A percentile compares a stretch with the other conserved stretches of the same genome.
Evolutionary conservation across 2,329 filamentous ascomycete genomes (phyloP).

Genomic region (Botrytis byssoidea): DNA sequence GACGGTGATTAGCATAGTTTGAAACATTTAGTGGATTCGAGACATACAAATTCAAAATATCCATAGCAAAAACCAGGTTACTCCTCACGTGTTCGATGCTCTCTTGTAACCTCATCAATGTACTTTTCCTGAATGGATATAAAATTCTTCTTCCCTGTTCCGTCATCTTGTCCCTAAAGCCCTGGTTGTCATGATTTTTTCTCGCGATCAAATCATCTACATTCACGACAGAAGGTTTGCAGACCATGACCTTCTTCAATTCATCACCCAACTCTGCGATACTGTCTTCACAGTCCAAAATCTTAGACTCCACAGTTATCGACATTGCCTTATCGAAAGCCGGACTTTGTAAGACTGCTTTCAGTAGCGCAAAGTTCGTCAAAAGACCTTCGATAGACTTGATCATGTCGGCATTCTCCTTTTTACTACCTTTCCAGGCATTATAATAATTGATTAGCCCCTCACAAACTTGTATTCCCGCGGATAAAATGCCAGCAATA

Average conservation of each 20-base stretch:
- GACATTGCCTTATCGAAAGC: constrained; percentile 6
- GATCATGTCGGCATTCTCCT: constrained; percentile 17
- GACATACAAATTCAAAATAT: constrained; percentile 23
- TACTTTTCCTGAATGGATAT: constrained; percentile 27
- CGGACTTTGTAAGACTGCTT: neutral
- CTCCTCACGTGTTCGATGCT: constrained; percentile 20
- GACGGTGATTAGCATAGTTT: neutral
- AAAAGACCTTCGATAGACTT: constrained; percentile 11
- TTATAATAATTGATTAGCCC: constrained; percentile 18
- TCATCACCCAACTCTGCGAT: constrained; percentile 13
- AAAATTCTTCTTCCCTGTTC: constrained; percentile 22
- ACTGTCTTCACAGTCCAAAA: constrained; percentile 18
- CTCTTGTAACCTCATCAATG: constrained; percentile 24
- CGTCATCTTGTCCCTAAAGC: constrained; percentile 18
- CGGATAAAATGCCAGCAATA: constrained; percentile 18
- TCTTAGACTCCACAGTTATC: neutral
- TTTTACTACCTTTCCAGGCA: constrained; percentile 16
- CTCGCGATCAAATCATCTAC: neutral
- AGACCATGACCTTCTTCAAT: constrained; percentile 17
- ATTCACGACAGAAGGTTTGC: constrained; percentile 1
- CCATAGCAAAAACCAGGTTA: constrained; percentile 22
- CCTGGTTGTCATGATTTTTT: neutral
- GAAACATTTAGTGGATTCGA: neutral
- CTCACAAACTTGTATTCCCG: constrained; percentile 16
- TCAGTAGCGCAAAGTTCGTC: neutral